Evolutionary conservation across 2,329 filamentous ascomycete species (phyloP), one percentile per base, ranked within the genome.

Genomic region (Ascosphaera aggregata): DNA sequence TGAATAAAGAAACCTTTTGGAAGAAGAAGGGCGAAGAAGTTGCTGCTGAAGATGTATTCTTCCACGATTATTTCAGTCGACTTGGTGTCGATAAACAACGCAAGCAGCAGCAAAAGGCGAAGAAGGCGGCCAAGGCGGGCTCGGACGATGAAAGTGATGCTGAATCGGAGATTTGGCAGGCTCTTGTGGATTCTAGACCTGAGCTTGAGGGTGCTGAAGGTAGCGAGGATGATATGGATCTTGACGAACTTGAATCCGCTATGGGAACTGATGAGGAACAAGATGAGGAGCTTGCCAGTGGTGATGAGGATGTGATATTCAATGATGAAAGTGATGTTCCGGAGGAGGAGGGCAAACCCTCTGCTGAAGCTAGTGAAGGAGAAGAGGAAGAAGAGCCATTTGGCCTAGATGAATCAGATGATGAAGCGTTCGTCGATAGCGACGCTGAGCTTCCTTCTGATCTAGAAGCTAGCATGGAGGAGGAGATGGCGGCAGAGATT

Each of bases 1-100:
- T 98, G 56, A 98, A 98, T 58, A 77, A 77, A 1, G 79, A 91
- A 44, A 65, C 72, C 2, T 98, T 98, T 65, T 93, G 84, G 81
- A 76, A 76, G 50, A 82, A 81, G 69, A 85, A 82, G 61, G 66
- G 70, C n/a, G 76, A 82, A 45, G 76, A 95, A 40, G 77, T 98
- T 35, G 75, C 79, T 2, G 81, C 75, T 1, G 85, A 98, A 46
- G 89, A 98, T 53, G 80, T 84, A 31, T 98, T 98, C 71, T 98
- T 98, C 71, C 89, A 98, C 57, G 76, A 82, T 47, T 98, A 98
- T 69, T 98, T 98, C 60, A 76, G 72, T 43, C 71, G 76, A 44
- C 60, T 80, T 40, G 73, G 73, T 44, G 82, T 74, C 56, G 69
- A 64, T 47, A 65, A 67, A 50, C 54, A 54, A 43, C 67, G 64